Base-by-base conservation (phyloP, 2,329 filamentous ascomycete species). In the Monosporascus sp. region DNA sequence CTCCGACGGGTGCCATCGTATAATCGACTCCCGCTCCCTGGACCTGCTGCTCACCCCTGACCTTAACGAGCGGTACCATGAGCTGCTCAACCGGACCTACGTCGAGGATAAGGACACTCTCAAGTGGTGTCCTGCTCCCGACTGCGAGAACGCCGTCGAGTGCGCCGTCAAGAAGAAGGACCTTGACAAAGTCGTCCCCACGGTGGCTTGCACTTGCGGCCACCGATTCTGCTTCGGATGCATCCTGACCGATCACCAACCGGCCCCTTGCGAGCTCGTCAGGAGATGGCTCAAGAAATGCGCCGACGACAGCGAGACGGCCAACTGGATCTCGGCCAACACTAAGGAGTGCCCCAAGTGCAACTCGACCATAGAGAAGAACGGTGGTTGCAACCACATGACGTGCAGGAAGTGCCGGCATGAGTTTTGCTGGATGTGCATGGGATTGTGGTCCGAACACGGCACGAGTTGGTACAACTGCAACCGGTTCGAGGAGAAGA, bases 381-480 rank as follows among this genome's bases (percentile, higher is more conserved):
- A 99, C n/a, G 69, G 65, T 1, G 70, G 71, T 0, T 74, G 70
- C 54, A 71, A 70, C 54, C 71, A 73, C 56, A 73, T 74, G 71
- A 72, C 67, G 0, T 73, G 71, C 58, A 54, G 63, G 11, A 63
- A 65, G 45, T 74, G 71, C 58, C 61, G 64, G 20, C 65, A 68
- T 49, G 67, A 73, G 58, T 74, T 99, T 67, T 99, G 94, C 74
- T 99, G 94, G 94, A 97, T 99, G 89, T 99, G 94, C 67, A 99
- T 99, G 94, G 94, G 94, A 0, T 77, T 96, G 1, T 99, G 94
- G 94, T 95, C 91, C 1, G 94, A 99, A 72, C 94, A 99, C 69
- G 94, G 94, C 58, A 99, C 93, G 3, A 96, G 90, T 73, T 99
- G 94, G 94, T 99, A 99, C 77, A 99, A 96, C 72, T 99, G 94